Percentiles rank a stretch among this genome's conserved stretches.
Conservation (phyloP, 805 yeast species). For the Saturnispora saitoi region DNA sequence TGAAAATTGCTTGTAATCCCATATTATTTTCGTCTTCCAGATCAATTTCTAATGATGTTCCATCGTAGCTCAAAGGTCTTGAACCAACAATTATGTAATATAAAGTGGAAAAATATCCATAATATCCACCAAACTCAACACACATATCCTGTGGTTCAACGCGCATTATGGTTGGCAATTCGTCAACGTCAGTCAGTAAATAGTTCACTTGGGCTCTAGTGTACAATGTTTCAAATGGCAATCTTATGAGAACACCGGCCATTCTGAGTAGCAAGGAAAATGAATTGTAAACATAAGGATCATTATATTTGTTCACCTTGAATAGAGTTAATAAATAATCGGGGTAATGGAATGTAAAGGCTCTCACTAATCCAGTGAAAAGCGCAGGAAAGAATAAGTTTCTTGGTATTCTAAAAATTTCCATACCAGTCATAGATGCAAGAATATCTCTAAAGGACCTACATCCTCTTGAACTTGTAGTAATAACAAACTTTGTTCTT, state of each 20-base stretch:
- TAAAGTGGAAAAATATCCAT: constrained; percentile 46
- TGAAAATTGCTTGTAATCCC: constrained; percentile 49
- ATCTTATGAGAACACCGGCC: constrained; percentile 59
- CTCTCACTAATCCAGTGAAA: constrained; percentile 22
- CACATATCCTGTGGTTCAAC: constrained; percentile 44
- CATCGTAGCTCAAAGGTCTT: constrained; percentile 23
- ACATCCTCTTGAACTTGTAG: constrained; percentile 35
- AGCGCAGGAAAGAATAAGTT: constrained; percentile 60
- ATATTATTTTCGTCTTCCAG: constrained; percentile 32
- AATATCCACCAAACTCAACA: constrained; percentile 48
- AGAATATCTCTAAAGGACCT: constrained; percentile 70
- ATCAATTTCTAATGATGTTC: constrained; percentile 22
- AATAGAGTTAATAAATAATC: constrained; percentile 53
- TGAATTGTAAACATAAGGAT: constrained; percentile 52
- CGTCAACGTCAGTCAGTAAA: constrained; percentile 33
- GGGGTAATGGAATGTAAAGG: constrained; percentile 25
- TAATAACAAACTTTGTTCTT: constrained; percentile 64
- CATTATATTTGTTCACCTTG: constrained; percentile 57
- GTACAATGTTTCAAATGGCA: constrained; percentile 82
- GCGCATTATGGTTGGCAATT: constrained; percentile 34
- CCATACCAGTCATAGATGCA: constrained; percentile 35
- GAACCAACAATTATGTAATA: constrained; percentile 38
- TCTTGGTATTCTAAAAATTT: constrained; percentile 43
- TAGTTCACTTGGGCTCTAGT: constrained; percentile 75
- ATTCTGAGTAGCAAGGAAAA: constrained; percentile 53